Evolutionary conservation across 805 yeast species (phyloP).

Genomic region (Kuraishia piskuri): DNA sequence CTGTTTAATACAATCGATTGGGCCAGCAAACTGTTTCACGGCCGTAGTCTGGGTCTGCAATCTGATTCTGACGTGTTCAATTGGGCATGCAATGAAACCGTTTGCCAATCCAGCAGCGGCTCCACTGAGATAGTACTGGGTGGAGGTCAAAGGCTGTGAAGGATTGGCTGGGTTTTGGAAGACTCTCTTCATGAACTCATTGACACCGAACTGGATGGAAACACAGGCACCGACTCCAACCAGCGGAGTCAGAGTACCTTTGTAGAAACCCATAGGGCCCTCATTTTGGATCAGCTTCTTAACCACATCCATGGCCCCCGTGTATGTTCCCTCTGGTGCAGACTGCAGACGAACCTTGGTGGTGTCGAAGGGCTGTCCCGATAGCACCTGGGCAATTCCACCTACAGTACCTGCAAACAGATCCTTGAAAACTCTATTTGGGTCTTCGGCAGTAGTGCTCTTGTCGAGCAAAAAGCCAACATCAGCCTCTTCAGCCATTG

Average conservation of each 20-base stretch:
- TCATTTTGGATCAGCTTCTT: slow-evolving; percentile 58
- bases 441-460: slow-evolving; percentile 10
- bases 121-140: slow-evolving; percentile 78
- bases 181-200: slow-evolving; percentile 85
- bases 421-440: slow-evolving; percentile 56
- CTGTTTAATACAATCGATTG: slow-evolving; percentile 59
- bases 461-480: slow-evolving; percentile 14
- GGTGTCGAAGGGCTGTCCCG: slow-evolving; percentile 95
- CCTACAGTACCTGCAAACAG: slow-evolving; percentile 89
- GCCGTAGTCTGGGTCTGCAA: slow-evolving; percentile 71
- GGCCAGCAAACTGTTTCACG: slow-evolving; percentile 54
- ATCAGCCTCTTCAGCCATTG: slow-evolving; percentile 20
- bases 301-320: slow-evolving; percentile 72
- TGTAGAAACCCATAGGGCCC: slow-evolving; percentile 80
- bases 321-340: slow-evolving; percentile 67
- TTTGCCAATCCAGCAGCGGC: slow-evolving; percentile 90
- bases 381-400: slow-evolving; percentile 90
- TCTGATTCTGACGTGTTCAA: slow-evolving; percentile 90
- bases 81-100: slow-evolving; percentile 84
- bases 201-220: slow-evolving; percentile 90
- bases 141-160: slow-evolving; percentile 33
- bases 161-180: slow-evolving; percentile 34
- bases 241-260: slow-evolving; percentile 90
- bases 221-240: slow-evolving; percentile 98
- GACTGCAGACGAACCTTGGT: slow-evolving; percentile 90